Conservation (phyloP, 2,329 filamentous ascomycete species). For the Raffaelea arxii region DNA sequence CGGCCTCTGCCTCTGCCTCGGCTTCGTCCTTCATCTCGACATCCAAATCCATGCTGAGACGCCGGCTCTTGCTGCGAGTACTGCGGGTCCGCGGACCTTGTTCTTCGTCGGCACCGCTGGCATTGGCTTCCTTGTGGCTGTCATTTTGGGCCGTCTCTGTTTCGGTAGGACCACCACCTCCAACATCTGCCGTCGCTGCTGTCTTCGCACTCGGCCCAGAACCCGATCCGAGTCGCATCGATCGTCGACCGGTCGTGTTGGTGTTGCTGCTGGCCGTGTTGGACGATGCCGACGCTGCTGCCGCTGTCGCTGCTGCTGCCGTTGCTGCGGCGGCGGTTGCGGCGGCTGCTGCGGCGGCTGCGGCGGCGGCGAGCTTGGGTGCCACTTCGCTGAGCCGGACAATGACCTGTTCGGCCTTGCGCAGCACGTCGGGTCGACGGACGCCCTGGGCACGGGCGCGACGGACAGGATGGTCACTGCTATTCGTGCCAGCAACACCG, state of each 20-base stretch:
- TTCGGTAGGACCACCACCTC: conserved; percentile 17
- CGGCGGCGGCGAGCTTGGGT: conserved; percentile 21
- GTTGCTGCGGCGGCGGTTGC: conserved; percentile 4
- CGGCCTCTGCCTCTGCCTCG: conserved; percentile 24
- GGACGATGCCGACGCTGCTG: background rate
- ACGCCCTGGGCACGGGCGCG: conserved; percentile 34
- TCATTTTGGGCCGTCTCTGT: too few relatives aligned
- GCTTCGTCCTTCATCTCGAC: conserved; percentile 19
- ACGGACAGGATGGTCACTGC: conserved; percentile 22
- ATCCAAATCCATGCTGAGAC: conserved; percentile 13
- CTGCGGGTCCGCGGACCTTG: conserved; percentile 31
- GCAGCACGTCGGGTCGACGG: conserved; percentile 46
- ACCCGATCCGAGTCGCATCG: conserved; percentile 37
- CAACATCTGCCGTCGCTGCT: conserved; percentile 21
- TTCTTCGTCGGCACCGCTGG: conserved; percentile 18
- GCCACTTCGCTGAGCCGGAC: conserved; percentile 37
- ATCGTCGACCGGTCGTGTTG: conserved; percentile 23
- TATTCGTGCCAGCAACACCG: conserved; percentile 2
- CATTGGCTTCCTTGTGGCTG: conserved; percentile 28
- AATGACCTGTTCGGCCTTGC: conserved; percentile 52
- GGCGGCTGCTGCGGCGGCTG: conserved; percentile 8
- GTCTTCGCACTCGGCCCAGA: conserved; percentile 25
- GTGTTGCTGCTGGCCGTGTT: conserved; percentile 9
- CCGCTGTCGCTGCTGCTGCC: background rate
- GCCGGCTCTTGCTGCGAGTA: conserved; percentile 13